A percentile compares a stretch with the other conserved stretches of the same genome.
These are phyloP conservation scores for Alternaria sp. DNA, from an alignment of 2,329 filamentous ascomycete species.

Conservation along the genomic window DNA sequence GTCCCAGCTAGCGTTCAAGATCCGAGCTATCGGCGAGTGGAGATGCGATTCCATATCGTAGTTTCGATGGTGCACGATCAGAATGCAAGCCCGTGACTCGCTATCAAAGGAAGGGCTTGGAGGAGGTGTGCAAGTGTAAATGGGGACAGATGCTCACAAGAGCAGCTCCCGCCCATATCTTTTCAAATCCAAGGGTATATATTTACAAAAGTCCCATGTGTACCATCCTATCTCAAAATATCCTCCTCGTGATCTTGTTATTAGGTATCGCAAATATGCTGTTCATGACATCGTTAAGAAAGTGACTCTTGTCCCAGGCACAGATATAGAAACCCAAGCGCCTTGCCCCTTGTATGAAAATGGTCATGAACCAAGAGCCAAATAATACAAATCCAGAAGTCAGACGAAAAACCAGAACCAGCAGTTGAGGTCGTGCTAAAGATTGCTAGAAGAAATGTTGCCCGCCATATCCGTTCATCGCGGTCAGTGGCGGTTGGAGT, in stretches of 20 bases:
- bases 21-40: not conserved
- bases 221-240: not conserved
- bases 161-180: not conserved
- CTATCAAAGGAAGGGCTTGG: not conserved
- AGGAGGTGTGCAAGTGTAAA: not conserved
- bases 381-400: slow-evolving; percentile 5
- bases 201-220: slow-evolving; percentile 4
- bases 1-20: not conserved
- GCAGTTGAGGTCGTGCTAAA: not conserved
- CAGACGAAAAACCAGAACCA: not conserved
- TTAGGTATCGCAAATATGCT: slow-evolving; percentile 8
- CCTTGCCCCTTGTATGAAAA: slow-evolving; percentile 7
- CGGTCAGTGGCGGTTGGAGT: slow-evolving; percentile 29
- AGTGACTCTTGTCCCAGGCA: not conserved
- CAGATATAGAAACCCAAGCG: not conserved
- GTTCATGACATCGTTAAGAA: slow-evolving; percentile 19
- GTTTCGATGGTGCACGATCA: not conserved
- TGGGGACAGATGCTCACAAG: not conserved
- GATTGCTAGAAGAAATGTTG: slow-evolving; percentile 30
- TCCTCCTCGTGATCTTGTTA: not conserved
- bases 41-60: not conserved
- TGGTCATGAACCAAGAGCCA: not conserved
- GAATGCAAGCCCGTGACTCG: not conserved
- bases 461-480: slow-evolving; percentile 31
- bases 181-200: slow-evolving; percentile 13